phyloP scores from a whole-genome alignment of 495 filamentous ascomycete genomes.

The Neurospora tetrasperma region DNA sequence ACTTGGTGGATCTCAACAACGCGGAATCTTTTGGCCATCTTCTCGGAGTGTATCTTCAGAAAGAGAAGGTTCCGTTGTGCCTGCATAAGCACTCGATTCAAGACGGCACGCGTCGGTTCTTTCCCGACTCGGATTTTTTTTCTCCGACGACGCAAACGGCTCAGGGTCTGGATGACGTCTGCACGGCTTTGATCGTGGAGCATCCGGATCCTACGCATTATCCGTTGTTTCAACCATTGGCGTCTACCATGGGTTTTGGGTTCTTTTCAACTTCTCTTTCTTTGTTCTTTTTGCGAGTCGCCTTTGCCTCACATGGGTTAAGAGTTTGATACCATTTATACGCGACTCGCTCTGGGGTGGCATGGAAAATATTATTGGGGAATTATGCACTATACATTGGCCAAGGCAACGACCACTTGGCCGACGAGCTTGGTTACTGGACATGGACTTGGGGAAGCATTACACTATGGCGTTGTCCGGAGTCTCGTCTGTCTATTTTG shows the following conservation, averaged over 20 bases:
- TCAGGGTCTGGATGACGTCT: neutral
- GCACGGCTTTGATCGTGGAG: neutral
- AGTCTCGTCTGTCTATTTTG: neutral
- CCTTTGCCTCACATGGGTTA: neutral
- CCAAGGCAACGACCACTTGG: neutral
- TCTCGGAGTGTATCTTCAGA: neutral
- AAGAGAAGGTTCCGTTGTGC: neutral
- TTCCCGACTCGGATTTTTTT: neutral
- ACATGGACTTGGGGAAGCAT: conserved; percentile 3
- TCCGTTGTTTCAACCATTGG: neutral
- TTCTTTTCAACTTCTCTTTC: neutral
- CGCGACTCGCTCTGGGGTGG: conserved; percentile 1
- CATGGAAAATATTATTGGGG: neutral
- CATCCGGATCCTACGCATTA: neutral
- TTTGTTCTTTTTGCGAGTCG: neutral
- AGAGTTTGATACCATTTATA: conserved; percentile 4
- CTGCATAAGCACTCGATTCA: neutral
- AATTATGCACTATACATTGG: neutral
- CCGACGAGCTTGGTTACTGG: conserved; percentile 1
- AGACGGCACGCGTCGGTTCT: neutral
- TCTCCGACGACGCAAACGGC: neutral
- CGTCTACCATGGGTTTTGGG: neutral
- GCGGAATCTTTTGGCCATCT: neutral
- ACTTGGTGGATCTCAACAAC: neutral
- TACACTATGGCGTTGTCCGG: conserved; percentile 5